Evolutionary conservation across 208 protist genomes (phyloP), one percentile per base, ranked within the genome.

Genomic region (Naegleria gruberi): DNA sequence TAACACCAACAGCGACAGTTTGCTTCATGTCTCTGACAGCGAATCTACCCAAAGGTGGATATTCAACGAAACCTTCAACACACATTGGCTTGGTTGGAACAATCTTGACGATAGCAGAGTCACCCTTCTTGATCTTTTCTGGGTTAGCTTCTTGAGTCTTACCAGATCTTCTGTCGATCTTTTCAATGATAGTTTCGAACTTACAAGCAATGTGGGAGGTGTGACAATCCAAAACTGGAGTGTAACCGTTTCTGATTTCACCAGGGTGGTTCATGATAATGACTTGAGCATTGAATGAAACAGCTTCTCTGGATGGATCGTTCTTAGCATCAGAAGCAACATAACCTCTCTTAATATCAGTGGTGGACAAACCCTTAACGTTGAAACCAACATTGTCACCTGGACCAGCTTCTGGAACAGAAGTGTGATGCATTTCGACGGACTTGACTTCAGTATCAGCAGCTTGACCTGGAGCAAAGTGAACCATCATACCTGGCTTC

Each of bases 1-100:
- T 97, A 93, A 99, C 95, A 92, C 98, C 98, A 91, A 99, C 97
- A 86, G 97, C 98, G 40, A 99, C 97, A 47, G 97, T 99, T 92
- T 97, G 95, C 83, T 94, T 92, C 96, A 98, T 98, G 90, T 98
- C 97, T 84, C 97, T 95, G 84, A 98, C 94, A 91, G 96, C 97
- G 91, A 99, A 98, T 91, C 97, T 96, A 89, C 97, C 97, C 37
- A 99, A 96, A 88, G 96, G 95, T 15, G 97, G 93, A 94, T 97
- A 99, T 57, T 98, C 93, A 77, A 23, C 30, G 51, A 30, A 65
- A 65, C 19, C 77, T 95, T 99, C 97, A 82, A 98, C 96, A 93
- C 95, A 98, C 93, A 98, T 96, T 89, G 96, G 96, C 93, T 97
- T 97, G 65, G 90, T 89, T 51, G 96, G 97, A 81, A 95, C 92